These are phyloP conservation scores for Ophidiomyces ophidiicola DNA, from an alignment of 2,329 filamentous ascomycete species.

Conservation along the genomic window DNA sequence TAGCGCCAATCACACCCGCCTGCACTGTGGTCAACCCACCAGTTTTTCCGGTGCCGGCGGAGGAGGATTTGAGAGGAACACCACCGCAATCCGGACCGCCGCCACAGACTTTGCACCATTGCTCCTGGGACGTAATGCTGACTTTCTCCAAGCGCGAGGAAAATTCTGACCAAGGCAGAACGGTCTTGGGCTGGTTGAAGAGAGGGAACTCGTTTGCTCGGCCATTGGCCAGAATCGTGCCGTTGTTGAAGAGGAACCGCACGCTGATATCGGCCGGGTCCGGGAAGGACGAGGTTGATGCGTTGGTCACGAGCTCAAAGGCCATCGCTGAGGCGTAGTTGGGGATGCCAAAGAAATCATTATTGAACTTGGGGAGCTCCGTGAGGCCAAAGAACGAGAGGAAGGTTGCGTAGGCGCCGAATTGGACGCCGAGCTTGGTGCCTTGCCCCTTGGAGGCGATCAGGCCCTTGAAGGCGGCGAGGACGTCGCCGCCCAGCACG, in stretches of 20 bases:
- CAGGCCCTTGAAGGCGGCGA: conserved; percentile 35
- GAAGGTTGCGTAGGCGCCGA: conserved; percentile 51
- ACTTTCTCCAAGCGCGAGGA: conserved; percentile 50
- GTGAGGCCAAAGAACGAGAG: conserved; percentile 50
- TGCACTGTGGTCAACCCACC: conserved; percentile 53
- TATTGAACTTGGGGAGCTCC: conserved; percentile 38
- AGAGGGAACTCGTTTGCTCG: conserved; percentile 46
- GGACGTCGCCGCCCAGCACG: conserved; percentile 52
- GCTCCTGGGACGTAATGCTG: conserved; percentile 48
- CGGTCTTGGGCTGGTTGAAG: conserved; percentile 44
- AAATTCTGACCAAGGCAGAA: conserved; percentile 60
- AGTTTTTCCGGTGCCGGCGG: conserved; percentile 19
- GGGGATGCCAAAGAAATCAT: conserved; percentile 62
- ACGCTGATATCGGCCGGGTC: conserved; percentile 42
- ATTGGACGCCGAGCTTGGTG: conserved; percentile 41
- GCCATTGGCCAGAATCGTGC: conserved; percentile 34
- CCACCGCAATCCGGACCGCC: conserved; percentile 55
- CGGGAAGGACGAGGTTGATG: conserved; percentile 31
- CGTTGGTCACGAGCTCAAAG: conserved; percentile 58
- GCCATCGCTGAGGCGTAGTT: conserved; percentile 73
- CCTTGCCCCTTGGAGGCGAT: conserved; percentile 26
- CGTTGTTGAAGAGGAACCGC: conserved; percentile 52
- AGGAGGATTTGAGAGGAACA: conserved; percentile 30
- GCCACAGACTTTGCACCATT: conserved; percentile 67
- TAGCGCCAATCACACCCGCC: conserved; percentile 68